phyloP scores from a whole-genome alignment of 768 basidiomycete species.

The Chiua virens region DNA sequence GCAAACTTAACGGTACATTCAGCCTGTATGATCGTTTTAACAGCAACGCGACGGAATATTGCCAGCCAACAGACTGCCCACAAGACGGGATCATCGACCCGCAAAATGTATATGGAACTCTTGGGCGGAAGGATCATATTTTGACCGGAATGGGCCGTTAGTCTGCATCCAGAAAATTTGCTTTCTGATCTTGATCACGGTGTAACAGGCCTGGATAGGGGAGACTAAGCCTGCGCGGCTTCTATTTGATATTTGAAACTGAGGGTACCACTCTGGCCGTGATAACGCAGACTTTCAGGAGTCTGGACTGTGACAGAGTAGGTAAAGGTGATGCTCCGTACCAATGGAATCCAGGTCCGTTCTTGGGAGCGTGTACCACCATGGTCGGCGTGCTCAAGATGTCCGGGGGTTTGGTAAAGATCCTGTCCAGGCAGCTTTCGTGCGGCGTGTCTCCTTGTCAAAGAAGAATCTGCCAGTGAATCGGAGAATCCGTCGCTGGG shows the following conservation, averaged over 20 bases:
- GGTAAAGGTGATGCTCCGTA: neutral
- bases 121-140: constrained; percentile 1
- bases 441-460: constrained; percentile 1
- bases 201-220: too few relatives aligned
- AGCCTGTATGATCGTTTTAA: neutral
- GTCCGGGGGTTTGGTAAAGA: neutral
- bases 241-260: neutral
- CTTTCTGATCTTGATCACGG: too few relatives aligned
- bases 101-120: neutral
- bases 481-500: constrained; percentile 24
- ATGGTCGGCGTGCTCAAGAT: neutral
- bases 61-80: neutral
- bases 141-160: constrained; percentile 1
- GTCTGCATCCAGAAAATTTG: neutral
- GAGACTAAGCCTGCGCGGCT: too few relatives aligned
- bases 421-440: neutral
- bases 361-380: neutral
- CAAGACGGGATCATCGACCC: neutral
- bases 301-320: constrained; percentile 2
- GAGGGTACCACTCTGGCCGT: constrained; percentile 2
- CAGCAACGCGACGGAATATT: neutral
- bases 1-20: neutral
- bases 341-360: neutral
- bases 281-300: neutral
- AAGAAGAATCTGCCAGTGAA: constrained; percentile 6